These are phyloP conservation scores for Calonectria honghensis DNA, from an alignment of 2,329 filamentous ascomycete genomes.

Conservation along the genomic window DNA sequence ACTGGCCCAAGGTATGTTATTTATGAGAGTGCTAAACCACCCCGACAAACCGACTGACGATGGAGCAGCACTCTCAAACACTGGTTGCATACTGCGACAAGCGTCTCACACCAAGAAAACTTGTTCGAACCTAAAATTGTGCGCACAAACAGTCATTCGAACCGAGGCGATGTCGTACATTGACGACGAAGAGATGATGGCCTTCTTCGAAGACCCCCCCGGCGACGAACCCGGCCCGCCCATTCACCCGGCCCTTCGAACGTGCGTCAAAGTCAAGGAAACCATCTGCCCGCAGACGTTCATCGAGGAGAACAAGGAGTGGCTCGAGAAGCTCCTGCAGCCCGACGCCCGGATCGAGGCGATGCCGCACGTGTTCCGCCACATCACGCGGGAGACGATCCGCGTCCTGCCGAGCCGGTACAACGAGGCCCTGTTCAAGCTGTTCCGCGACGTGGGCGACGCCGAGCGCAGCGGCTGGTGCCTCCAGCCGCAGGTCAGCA, in stretches of 20 bases:
- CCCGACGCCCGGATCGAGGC: not conserved
- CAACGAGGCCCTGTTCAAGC: constrained; percentile 26
- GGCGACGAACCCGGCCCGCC: too few relatives aligned
- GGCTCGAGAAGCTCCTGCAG: constrained; percentile 26
- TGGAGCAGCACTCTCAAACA: not conserved
- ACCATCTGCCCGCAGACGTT: constrained; percentile 19
- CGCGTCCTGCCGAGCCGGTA: constrained; percentile 17
- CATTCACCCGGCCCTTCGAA: not conserved
- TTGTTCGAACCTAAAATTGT: not conserved
- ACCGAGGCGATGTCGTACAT: not conserved
- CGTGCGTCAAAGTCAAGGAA: constrained; percentile 8
- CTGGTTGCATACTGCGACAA: too few relatives aligned
- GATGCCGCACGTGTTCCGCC: constrained; percentile 1
- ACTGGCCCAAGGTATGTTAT: not conserved
- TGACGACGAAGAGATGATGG: not conserved
- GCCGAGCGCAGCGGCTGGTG: constrained; percentile 7
- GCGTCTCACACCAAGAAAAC: not conserved
- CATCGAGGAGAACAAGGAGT: constrained; percentile 24
- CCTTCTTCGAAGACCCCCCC: not conserved
- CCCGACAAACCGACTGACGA: not conserved
- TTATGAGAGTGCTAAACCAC: too few relatives aligned
- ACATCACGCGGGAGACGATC: constrained; percentile 30
- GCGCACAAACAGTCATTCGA: not conserved
- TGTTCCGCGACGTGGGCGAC: constrained; percentile 31
- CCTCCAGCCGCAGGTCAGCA: not conserved